phyloP scores from a whole-genome alignment of 208 protist genomes.

The Balamuthia mandrillaris region DNA sequence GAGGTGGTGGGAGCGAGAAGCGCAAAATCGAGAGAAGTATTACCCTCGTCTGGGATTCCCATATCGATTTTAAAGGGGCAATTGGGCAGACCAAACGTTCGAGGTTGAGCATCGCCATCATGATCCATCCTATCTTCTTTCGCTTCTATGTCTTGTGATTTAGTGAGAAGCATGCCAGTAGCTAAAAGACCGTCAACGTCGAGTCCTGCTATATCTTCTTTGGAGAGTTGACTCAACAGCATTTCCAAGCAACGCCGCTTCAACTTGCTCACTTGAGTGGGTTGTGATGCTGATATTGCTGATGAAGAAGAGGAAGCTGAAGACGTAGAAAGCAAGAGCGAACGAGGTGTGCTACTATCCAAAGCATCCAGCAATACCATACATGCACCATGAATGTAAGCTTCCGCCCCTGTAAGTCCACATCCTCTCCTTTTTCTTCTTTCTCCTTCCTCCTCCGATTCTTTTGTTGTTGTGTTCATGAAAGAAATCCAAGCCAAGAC shows the following conservation, averaged over 20 bases:
- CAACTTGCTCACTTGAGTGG: background rate
- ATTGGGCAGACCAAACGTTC: background rate
- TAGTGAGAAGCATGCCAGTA: background rate
- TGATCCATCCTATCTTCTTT: background rate
- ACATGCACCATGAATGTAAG: slow-evolving; percentile 90
- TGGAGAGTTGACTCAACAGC: background rate
- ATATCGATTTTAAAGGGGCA: slow-evolving; percentile 24
- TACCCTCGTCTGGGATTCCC: too few species aligned
- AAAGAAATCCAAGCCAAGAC: slow-evolving; percentile 92
- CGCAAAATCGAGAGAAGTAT: slow-evolving; percentile 52
- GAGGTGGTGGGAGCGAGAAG: slow-evolving; percentile 92
- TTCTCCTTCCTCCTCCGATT: too few species aligned
- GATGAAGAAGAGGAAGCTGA: background rate
- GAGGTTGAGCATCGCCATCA: background rate
- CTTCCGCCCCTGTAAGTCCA: background rate
- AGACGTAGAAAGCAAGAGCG: background rate
- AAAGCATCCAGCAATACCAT: slow-evolving; percentile 94
- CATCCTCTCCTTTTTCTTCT: too few species aligned
- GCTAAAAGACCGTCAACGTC: slow-evolving; percentile 1
- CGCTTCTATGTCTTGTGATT: background rate
- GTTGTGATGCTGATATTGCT: background rate
- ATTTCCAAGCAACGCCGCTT: slow-evolving; percentile 29
- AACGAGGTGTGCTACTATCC: background rate
- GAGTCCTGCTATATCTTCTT: background rate
- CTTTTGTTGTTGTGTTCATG: slow-evolving; percentile 63